Evolutionary conservation across 2,329 filamentous ascomycete species (phyloP), one percentile per base, ranked within the genome.

Genomic region (Colletotrichum sp.): DNA sequence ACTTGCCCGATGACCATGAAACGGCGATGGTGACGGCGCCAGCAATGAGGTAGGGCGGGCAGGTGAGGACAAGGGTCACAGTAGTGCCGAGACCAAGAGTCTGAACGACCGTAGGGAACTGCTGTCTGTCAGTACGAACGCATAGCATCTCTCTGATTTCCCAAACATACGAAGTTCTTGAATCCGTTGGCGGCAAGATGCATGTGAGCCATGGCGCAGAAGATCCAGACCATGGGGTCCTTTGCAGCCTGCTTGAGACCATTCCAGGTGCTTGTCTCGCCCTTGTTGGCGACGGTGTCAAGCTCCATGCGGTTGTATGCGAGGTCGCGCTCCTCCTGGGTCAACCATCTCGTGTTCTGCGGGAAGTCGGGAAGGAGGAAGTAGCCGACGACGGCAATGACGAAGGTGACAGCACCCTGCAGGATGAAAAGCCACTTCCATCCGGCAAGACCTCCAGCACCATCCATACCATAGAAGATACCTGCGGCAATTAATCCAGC

Each of bases 401-500:
- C 55, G 15, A 85, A 81, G n/a, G 84, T 86, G 4, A 84, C 80
- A n/a, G 81, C 79, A 16, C 85, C 84, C 70, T 87, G 82, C 19
- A 87, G 82, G 61, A 86, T 83, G 78, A 86, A 87, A 3, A 87
- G 79, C 86, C 86, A 87, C 67, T 81, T 79, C 86, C 86, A 88
- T n/a, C 84, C 85, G 7, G 78, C 77, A 13, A 86, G 75, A 2
- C 85, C 84, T 30, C 71, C 77, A 4, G 77, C 78, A n/a, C 82
- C 81, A 68, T 86, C 84, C 85, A 94, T 88, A 52, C 90, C 89
- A 22, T 85, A 84, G 0, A 91, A 92, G 65, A 95, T 93, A 8
- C 92, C 89, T 2, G 91, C 91, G 3, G 91, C 90, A 27, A 93
- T 86, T n/a, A 93, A 84, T 1, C 92, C 93, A 0, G 92, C 92